Percentiles rank a stretch among this genome's conserved stretches.
phyloP scores from a whole-genome alignment of 805 yeast species.

The Candida methanosorbosa region DNA sequence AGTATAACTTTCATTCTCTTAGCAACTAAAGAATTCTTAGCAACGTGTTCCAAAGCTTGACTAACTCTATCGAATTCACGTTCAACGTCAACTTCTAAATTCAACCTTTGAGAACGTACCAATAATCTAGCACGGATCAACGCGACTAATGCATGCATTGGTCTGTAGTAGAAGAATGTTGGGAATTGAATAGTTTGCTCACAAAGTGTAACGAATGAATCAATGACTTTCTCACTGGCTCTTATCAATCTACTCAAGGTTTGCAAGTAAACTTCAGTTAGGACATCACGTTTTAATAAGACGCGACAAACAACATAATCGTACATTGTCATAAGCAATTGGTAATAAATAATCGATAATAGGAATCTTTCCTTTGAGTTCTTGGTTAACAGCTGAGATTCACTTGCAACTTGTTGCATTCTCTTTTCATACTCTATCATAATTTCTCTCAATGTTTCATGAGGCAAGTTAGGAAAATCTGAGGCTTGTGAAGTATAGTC shows the following conservation, averaged over 20 bases:
- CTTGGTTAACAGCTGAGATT: slow-evolving; percentile 28
- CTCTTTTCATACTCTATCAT: slow-evolving; percentile 33
- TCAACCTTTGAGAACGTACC: slow-evolving; percentile 32
- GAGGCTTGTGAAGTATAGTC: not conserved
- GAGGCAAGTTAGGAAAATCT: not conserved
- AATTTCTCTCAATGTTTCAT: slow-evolving; percentile 2
- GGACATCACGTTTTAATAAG: slow-evolving; percentile 19
- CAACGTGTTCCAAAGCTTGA: slow-evolving; percentile 12
- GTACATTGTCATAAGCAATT: slow-evolving; percentile 40
- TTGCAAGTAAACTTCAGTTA: slow-evolving; percentile 26
- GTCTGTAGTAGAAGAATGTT: slow-evolving; percentile 44
- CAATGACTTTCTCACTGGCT: slow-evolving; percentile 37
- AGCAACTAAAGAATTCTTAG: slow-evolving; percentile 23
- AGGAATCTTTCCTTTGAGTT: slow-evolving; percentile 29
- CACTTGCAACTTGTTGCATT: slow-evolving; percentile 30
- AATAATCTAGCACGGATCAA: slow-evolving; percentile 37
- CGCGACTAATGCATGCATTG: slow-evolving; percentile 43
- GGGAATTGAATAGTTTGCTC: slow-evolving; percentile 34
- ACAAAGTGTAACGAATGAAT: slow-evolving; percentile 33
- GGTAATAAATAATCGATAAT: slow-evolving; percentile 39
- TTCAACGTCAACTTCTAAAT: slow-evolving; percentile 24
- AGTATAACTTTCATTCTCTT: slow-evolving; percentile 25
- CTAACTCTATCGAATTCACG: slow-evolving; percentile 20
- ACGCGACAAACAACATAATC: slow-evolving; percentile 41
- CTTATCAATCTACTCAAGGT: slow-evolving; percentile 33